phyloP scores from a whole-genome alignment of 352 stramenopile species.

The Globisporangium canariense region DNA sequence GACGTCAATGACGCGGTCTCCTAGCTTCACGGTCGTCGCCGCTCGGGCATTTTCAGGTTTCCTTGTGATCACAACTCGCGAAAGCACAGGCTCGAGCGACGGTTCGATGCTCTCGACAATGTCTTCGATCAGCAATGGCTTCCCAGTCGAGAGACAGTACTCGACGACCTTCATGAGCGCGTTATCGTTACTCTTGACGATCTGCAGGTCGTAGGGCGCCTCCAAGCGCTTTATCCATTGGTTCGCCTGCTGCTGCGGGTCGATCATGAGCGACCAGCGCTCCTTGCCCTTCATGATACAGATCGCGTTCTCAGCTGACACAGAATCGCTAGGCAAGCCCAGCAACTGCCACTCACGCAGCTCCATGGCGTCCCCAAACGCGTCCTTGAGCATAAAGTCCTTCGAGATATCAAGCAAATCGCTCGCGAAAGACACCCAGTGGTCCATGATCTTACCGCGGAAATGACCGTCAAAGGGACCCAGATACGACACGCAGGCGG shows the following conservation, averaged over 20 bases:
- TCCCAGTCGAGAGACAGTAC: conserved; percentile 29
- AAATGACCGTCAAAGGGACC: conserved; percentile 59
- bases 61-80: conserved; percentile 14
- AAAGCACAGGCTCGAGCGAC: conserved; percentile 52
- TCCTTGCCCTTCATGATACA: conserved; percentile 82
- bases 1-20: conserved; percentile 64
- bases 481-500: conserved; percentile 57
- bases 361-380: conserved; percentile 77
- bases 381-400: conserved; percentile 54
- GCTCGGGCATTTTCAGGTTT: not conserved
- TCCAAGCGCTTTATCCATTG: conserved; percentile 92
- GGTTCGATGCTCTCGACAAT: conserved; percentile 50
- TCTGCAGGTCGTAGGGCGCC: conserved; percentile 49
- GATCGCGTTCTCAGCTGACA: conserved; percentile 90
- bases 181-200: conserved; percentile 60
- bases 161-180: conserved; percentile 41
- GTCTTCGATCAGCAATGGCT: conserved; percentile 58
- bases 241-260: conserved; percentile 91
- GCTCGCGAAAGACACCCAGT: conserved; percentile 28
- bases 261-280: conserved; percentile 93
- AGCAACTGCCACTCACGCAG: conserved; percentile 88
- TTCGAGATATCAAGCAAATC: conserved; percentile 31
- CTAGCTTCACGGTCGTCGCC: conserved; percentile 51
- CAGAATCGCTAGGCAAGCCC: conserved; percentile 84
- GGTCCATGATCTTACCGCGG: conserved; percentile 29